Evolutionary conservation across 192 early-diverging fungal genomes (phyloP), one percentile per base, ranked within the genome.

Genomic region (Chytriomyces hyalinus): DNA sequence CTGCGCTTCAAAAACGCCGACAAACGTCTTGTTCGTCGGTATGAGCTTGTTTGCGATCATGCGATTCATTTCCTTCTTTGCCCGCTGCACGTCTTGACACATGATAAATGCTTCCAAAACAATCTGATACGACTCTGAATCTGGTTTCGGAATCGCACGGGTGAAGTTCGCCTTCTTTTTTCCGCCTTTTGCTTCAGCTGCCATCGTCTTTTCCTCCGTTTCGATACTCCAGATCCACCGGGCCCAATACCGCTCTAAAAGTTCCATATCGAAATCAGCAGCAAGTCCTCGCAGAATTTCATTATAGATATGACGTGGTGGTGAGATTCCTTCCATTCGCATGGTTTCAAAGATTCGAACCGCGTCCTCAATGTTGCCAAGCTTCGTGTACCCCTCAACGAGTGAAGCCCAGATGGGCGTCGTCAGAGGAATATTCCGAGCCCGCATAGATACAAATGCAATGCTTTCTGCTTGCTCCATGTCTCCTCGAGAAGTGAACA

Each of bases 51-150:
- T 17, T 24, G 77, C 17, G 10, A 73, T 17, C 80, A 84, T 84
- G 4, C 75, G 68, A 15, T 64, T 11, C 15, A 69, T 60, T 17
- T 78, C 26, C 44, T 59, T 64, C 9, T 57, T 49, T 17, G 83
- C 83, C 15, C 61, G 26, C 6, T 63, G 49, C 11, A 77, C 53
- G n/a, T 76, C 49, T 22, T 64, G 67, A n/a, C 69, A 78, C 6
- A 26, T 49, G 20, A 81, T 63, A 45, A 71, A 79, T 44, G 69
- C 75, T 46, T 73, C 76, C n/a, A 84, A 28, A 51, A 80, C 75
- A 49, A 69, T 80, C n/a, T 26, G 50, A 69, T 76, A 81, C n/a
- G 28, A 50, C n/a, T 51, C 57, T 10, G 78, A 63, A 63, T 80
- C 73, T 6, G 75, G 80, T 51, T 49, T 63, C 48, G 61, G 15